phyloP scores from a whole-genome alignment of 2,329 filamentous ascomycete genomes.

The Arthroderma sp. region DNA sequence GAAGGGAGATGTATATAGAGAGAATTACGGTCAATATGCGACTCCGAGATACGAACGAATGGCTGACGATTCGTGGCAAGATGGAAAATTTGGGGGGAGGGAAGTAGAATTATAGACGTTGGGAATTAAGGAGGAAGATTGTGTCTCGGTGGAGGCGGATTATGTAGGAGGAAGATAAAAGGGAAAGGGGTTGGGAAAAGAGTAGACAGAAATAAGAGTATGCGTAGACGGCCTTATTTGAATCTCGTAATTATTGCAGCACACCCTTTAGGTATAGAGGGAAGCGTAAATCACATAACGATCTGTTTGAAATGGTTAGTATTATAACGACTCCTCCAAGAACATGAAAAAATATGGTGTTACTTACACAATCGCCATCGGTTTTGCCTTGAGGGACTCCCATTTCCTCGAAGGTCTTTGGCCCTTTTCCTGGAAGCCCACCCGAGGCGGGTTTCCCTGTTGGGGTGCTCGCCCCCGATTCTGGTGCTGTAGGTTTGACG shows the following conservation, averaged over 20 bases:
- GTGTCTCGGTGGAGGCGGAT: too few species aligned
- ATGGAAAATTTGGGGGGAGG: too few species aligned
- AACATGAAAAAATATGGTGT: not conserved
- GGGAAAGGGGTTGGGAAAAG: not conserved
- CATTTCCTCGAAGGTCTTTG: conserved; percentile 97
- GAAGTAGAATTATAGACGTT: too few species aligned
- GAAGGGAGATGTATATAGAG: too few species aligned
- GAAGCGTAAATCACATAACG: conserved; percentile 15
- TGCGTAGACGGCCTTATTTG: too few species aligned
- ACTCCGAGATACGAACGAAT: too few species aligned
- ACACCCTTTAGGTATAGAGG: not conserved
- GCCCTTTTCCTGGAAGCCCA: conserved; percentile 53
- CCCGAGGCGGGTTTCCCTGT: conserved; percentile 13
- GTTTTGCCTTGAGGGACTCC: conserved; percentile 73
- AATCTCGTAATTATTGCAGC: too few species aligned
- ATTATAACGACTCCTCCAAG: not conserved
- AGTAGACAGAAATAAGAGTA: conserved; percentile 1
- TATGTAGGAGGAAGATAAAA: not conserved
- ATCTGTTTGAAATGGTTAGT: conserved; percentile 9
- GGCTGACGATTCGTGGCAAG: too few species aligned
- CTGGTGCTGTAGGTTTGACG: not conserved
- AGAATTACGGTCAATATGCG: too few species aligned
- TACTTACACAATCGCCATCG: conserved; percentile 78
- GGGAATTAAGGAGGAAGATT: too few species aligned
- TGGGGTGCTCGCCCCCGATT: not conserved